Evolutionary conservation across 2,329 filamentous ascomycete genomes (phyloP).

Genomic region (Pyrenochaeta sp.): DNA sequence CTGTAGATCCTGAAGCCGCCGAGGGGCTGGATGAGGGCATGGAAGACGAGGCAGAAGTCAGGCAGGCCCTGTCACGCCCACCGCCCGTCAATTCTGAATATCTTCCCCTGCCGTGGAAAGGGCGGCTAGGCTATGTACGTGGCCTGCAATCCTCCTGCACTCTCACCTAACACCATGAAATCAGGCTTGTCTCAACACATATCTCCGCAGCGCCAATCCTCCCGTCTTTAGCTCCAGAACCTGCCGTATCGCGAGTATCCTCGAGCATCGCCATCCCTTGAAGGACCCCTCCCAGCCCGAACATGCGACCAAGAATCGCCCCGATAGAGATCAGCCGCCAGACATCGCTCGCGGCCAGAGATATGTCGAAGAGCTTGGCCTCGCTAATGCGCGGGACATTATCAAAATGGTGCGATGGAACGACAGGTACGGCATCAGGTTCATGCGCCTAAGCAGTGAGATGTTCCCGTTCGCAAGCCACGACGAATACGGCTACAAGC

Average conservation of each 20-base stretch:
- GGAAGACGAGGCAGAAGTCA: constrained; percentile 64
- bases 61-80: constrained; percentile 66
- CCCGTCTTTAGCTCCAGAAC: constrained; percentile 91
- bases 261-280: constrained; percentile 86
- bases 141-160: constrained; percentile 15
- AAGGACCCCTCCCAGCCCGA: constrained; percentile 76
- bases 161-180: constrained; percentile 23
- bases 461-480: constrained; percentile 98
- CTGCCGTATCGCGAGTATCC: constrained; percentile 86
- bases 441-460: constrained; percentile 89
- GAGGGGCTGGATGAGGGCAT: constrained; percentile 54
- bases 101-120: constrained; percentile 88
- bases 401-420: constrained; percentile 91
- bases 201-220: constrained; percentile 80
- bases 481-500: constrained; percentile 81
- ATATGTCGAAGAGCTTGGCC: constrained; percentile 78
- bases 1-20: constrained; percentile 58
- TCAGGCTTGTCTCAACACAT: constrained; percentile 89
- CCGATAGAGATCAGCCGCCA: constrained; percentile 74
- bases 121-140: constrained; percentile 84
- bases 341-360: constrained; percentile 70
- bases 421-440: constrained; percentile 87
- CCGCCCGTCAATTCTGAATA: constrained; percentile 84
- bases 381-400: constrained; percentile 84
- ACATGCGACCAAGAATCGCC: constrained; percentile 84